A percentile compares a stretch with the other conserved stretches of the same genome.
phyloP scores from a whole-genome alignment of 2,329 filamentous ascomycete genomes.

The Aspergillus persii region DNA sequence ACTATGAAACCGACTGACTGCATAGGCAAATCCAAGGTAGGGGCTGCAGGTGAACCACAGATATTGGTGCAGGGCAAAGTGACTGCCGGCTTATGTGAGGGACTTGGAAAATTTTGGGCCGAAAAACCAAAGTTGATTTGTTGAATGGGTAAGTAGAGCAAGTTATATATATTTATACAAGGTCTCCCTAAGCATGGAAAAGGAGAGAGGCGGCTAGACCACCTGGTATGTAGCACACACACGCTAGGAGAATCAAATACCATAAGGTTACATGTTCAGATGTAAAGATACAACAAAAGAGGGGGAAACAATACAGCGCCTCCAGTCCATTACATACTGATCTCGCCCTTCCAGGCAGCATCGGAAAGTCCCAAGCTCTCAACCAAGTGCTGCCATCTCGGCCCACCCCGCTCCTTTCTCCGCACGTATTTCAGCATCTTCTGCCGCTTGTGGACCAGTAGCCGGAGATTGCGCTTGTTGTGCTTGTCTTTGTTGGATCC shows the following conservation, averaged over 20 bases:
- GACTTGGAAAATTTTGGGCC: no score
- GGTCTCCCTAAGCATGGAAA: not conserved
- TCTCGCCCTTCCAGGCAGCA: slow-evolving; percentile 88
- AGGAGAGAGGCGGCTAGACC: not conserved
- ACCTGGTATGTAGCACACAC: not conserved
- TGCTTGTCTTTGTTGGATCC: slow-evolving; percentile 80
- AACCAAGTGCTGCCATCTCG: slow-evolving; percentile 83
- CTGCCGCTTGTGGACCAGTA: slow-evolving; percentile 85
- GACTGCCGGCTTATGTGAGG: no score
- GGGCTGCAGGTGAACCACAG: not conserved
- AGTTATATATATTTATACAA: slow-evolving; percentile 11
- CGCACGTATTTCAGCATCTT: slow-evolving; percentile 85
- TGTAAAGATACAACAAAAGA: slow-evolving; percentile 4
- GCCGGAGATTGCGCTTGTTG: slow-evolving; percentile 84
- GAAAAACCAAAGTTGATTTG: not conserved
- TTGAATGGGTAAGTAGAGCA: not conserved
- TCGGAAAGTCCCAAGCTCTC: slow-evolving; percentile 80
- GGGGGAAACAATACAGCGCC: slow-evolving; percentile 15
- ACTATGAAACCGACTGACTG: not conserved
- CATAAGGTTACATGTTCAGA: slow-evolving; percentile 19
- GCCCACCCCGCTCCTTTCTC: slow-evolving; percentile 84
- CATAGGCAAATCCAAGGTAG: not conserved
- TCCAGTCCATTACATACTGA: slow-evolving; percentile 59
- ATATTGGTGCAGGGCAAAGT: no score
- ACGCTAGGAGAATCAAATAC: slow-evolving; percentile 3